Evolutionary conservation across 805 yeast species (phyloP).

Genomic region (Metschnikowia orientalis): DNA sequence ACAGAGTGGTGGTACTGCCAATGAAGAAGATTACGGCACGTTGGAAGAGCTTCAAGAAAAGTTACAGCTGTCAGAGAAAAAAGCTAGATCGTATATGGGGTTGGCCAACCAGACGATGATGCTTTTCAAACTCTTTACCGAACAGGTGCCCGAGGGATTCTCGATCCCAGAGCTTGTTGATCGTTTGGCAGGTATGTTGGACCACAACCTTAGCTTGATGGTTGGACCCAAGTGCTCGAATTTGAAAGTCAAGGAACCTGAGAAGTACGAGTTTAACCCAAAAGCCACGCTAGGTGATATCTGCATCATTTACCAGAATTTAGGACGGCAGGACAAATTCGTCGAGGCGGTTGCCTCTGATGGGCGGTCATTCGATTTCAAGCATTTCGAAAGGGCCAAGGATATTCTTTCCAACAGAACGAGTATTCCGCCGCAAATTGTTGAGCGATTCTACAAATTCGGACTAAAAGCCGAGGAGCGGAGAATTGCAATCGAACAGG

Average conservation of each 20-base stretch:
- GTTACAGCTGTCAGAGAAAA: conserved; percentile 61
- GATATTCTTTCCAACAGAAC: conserved; percentile 57
- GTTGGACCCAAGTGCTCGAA: conserved; percentile 94
- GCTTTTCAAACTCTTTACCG: conserved; percentile 75
- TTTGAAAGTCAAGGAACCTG: conserved; percentile 79
- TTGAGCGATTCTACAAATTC: conserved; percentile 50
- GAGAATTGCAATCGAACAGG: conserved; percentile 64
- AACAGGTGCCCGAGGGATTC: conserved; percentile 83
- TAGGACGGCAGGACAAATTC: conserved; percentile 62
- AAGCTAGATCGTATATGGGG: conserved; percentile 77
- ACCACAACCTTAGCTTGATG: conserved; percentile 84
- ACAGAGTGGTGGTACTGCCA: conserved; percentile 25
- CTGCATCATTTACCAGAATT: conserved; percentile 70
- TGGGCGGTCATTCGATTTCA: conserved; percentile 77
- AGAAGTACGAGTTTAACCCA: conserved; percentile 79
- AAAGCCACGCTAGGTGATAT: conserved; percentile 62
- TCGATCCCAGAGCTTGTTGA: conserved; percentile 86
- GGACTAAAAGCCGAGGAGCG: conserved; percentile 61
- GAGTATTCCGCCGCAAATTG: conserved; percentile 44
- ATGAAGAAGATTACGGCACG: conserved; percentile 44
- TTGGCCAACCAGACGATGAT: conserved; percentile 78
- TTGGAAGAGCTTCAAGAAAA: conserved; percentile 58
- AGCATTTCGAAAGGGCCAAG: conserved; percentile 66
- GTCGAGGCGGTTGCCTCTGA: conserved; percentile 81
- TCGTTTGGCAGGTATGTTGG: conserved; percentile 91